Base-by-base conservation (phyloP, 1,284 basidiomycete genomes). In the Austroboletus olivaceoglutinosus region DNA sequence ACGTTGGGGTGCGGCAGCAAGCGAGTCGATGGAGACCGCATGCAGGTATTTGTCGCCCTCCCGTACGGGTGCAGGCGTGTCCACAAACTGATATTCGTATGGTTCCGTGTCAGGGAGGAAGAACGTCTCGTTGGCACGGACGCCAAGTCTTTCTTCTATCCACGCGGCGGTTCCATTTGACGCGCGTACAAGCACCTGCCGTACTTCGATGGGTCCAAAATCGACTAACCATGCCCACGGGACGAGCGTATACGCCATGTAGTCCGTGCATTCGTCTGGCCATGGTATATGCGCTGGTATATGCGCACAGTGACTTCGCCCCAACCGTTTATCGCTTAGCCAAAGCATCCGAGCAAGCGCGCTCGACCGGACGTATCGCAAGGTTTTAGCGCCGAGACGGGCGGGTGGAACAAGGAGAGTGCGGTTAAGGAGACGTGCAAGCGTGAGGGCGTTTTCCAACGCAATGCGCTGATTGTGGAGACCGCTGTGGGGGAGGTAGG, bases 401-500 rank as follows among this genome's bases (percentile, higher is more conserved):
- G 85, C 73, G 12, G 85, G 84, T 19, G 90, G 88, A 29, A 90
- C 69, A 53, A 91, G 76, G 33, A 91, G 73, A 11, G 86, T 91
- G 49, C 88, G 85, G 66, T 87, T 85, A 47, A 90, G 75, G 27
- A 87, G 64, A 55, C 71, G 73, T 9, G 89, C 76, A 47, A 91
- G 76, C 13, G 83, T 74, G 29, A 91, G 76, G 12, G 87, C 88
- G 58, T 92, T 92, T 67, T 91, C 86, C 53, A 92, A 76, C 23
- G 86, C 83, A 54, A 93, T 89, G 33, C 89, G 82, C 70, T 92
- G 89, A 65, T 91, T 92, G 68, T 91, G 87, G 57, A 89, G 86
- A 3, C 89, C 88, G 56, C 83, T 86, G 60, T 89, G 87, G n/a
- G 86, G 85, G 27, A 89, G 71, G 58, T 87, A 88, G 21, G 83